Evolutionary conservation across 352 stramenopile species (phyloP), one percentile per base, ranked within the genome.

Genomic region (Phytophthora syringae): DNA sequence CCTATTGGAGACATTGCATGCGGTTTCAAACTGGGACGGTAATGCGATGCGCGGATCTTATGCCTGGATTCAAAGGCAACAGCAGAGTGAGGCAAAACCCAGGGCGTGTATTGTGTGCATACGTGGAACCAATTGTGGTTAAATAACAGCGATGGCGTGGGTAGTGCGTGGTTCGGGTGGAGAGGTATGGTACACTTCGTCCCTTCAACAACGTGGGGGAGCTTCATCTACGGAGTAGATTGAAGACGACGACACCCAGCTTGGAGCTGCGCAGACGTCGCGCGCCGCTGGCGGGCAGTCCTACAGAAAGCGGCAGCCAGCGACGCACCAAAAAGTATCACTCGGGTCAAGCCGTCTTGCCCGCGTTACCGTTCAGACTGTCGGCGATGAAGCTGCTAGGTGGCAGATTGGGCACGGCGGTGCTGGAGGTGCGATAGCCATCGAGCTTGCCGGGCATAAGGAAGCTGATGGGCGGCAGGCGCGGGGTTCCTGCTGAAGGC

Each of bases 381-480:
- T 80, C 68, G 15, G 81, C 66, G 37, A 89, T 75, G 60, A 89
- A 89, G 68, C 59, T 79, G 34, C 68, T 84, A 12, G 79, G 79
- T 30, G 80, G 79, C 43, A 85, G 70, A 32, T 56, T 60, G 47
- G 74, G 67, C 52, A 78, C 59, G 20, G 79, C 40, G 11, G 71
- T 59, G 52, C 72, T 84, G 18, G 73, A 76, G 16, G 72, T 74
- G 15, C 80, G 79, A 70, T 83, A 90, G 22, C 78, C 79, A 40
- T 90, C 82, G 5, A 90, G 67, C 32, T 92, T 93, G 54, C 77
- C 71, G 0, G 80, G 79, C 50, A 86, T 93, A 44, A 93, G 74
- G 51, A 83, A 90, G 65, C 84, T 89, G 70, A 93, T 93, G 21
- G 84, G 84, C 21, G 84, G 84, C 40, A 93, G 70, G 16, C 80